These are phyloP conservation scores for Ilyonectria robusta DNA, from an alignment of 2,329 filamentous ascomycete genomes.

Conservation along the genomic window DNA sequence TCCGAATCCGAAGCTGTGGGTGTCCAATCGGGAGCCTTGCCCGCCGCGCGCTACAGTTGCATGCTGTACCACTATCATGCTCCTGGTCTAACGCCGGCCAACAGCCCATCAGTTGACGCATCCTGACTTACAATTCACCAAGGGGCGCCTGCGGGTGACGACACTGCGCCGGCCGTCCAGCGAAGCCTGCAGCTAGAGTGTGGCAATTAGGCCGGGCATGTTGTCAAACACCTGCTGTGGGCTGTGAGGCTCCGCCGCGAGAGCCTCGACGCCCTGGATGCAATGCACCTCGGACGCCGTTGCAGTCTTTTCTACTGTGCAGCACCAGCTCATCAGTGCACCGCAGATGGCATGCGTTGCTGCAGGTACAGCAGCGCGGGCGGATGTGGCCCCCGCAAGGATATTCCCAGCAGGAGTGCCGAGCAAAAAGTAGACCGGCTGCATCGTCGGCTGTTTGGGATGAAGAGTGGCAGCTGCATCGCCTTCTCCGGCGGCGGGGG, in stretches of 20 bases:
- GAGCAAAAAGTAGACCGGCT: background rate
- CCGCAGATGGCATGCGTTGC: background rate
- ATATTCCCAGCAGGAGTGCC: slow-evolving; percentile 15
- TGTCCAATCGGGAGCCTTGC: slow-evolving; percentile 35
- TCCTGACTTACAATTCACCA: no score
- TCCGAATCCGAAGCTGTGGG: slow-evolving; percentile 35
- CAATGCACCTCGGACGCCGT: no score
- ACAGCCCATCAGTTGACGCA: no score
- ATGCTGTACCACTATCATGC: background rate
- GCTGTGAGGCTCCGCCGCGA: no score
- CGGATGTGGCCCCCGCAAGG: background rate
- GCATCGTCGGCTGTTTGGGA: background rate
- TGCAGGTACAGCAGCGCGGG: slow-evolving; percentile 21
- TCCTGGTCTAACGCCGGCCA: background rate
- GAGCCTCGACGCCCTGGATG: no score
- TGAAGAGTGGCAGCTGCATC: background rate
- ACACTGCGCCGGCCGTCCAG: no score
- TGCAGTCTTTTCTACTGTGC: background rate
- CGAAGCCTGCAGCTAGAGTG: no score
- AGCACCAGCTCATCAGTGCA: slow-evolving; percentile 11
- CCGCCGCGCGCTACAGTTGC: slow-evolving; percentile 19
- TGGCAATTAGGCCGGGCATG: no score
- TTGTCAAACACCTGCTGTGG: no score
- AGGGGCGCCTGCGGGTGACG: no score
- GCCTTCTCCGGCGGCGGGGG: background rate